Evolutionary conservation across 495 filamentous ascomycete species (phyloP), one percentile per base, ranked within the genome.

Genomic region (Cercophora scortea): DNA sequence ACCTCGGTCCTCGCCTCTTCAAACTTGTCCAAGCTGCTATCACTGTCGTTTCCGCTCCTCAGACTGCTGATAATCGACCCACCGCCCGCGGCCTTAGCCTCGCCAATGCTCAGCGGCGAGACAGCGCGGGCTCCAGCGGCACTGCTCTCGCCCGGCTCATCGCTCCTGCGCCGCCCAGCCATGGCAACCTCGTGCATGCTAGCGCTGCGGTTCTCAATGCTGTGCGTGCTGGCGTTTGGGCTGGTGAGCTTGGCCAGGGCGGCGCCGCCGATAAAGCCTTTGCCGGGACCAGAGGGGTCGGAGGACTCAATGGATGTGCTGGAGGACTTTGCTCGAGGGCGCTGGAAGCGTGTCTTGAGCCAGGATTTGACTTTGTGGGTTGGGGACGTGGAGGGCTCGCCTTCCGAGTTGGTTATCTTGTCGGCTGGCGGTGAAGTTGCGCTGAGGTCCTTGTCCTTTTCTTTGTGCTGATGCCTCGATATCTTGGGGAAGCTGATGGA

Each of bases 311-410:
- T 32, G 12, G 8, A 39, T 2, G 18, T 9, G 12, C 12, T 19
- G n/a, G 58, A 50, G 0, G 62, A 52, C 43, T 64, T 63, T 7
- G 64, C 65, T 4, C 70, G 57, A 1, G 58, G 52, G 7, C 77
- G 72, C 0, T 72, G 68, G 40, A 85, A 70, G 46, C 73, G 77
- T 8, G 65, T 74, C 58, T 79, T 82, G 42, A 88, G 65, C 83
- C 83, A 88, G 42, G 72, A 71, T 49, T 77, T 84, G 38, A 86
- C 69, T 52, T 77, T 68, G 33, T 56, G 55, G 3, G 62, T 62
- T 32, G 72, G 69, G 0, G 61, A 63, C 2, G 60, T 18, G 0
- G 40, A 12, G 15, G 45, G 38, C 3, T 55, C 50, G 7, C 47
- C 54, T 9, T 55, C 54, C 9, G 55, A 45, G 12, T 18, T 57